Evolutionary conservation across 2,329 filamentous ascomycete species (phyloP).

Genomic region (Cadophora sp.): DNA sequence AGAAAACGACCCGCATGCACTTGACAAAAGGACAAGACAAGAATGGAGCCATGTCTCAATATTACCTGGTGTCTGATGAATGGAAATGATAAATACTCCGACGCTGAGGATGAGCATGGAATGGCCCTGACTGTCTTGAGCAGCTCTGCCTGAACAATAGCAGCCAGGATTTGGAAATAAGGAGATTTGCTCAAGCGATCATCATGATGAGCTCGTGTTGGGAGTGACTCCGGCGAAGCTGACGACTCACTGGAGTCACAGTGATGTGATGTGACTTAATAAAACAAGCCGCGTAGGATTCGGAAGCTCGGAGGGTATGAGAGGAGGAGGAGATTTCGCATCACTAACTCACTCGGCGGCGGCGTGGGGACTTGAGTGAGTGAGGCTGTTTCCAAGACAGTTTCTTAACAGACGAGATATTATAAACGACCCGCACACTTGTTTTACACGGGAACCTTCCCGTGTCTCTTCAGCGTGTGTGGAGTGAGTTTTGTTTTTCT

Average conservation of each 20-base stretch:
- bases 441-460: not conserved
- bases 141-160: not conserved
- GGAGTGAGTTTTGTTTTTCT: not conserved
- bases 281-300: constrained; percentile 2
- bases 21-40: not conserved
- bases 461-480: constrained; percentile 5
- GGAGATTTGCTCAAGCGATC: not conserved
- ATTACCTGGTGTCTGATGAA: not conserved
- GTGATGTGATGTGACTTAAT: not conserved
- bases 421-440: not conserved
- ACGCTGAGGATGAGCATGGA: not conserved
- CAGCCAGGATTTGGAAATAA: not conserved
- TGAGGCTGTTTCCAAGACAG: constrained; percentile 11
- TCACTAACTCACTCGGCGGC: constrained; percentile 1
- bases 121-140: not conserved
- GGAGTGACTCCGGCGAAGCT: not conserved
- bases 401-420: constrained; percentile 1
- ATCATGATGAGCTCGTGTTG: constrained; percentile 4
- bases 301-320: not conserved
- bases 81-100: not conserved
- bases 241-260: not conserved
- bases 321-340: not conserved
- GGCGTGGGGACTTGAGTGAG: not conserved
- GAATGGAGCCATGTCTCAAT: constrained; percentile 9
- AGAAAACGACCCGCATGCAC: not conserved